Base-by-base conservation (phyloP, 2,329 filamentous ascomycete species). In the Canariomyces notabilis region DNA sequence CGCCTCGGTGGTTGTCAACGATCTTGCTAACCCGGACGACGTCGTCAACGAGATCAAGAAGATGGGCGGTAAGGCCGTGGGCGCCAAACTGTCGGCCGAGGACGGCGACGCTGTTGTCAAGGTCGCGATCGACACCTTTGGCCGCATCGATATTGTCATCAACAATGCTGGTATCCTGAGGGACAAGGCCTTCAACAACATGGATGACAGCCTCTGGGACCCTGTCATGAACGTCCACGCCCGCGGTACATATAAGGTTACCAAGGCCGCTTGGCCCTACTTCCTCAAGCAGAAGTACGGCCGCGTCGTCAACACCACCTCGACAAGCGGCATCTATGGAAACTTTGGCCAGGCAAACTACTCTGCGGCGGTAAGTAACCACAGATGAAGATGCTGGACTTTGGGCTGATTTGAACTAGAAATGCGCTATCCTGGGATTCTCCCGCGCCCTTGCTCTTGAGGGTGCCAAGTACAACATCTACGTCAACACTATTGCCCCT, bases 331-430 rank as follows among this genome's bases (percentile, higher is more conserved):
- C 69, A 95, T 98, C 68, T 98, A 98, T 66, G 93, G 93, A 59
- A 98, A 96, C 79, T 98, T 98, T 66, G 93, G 93, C 53, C 93
- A 98, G 71, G 88, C 91, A 61, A 98, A 98, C 77, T 98, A 98
- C 68, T 80, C 93, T 52, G 88, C 91, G 49, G 87, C 87, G 48
- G 83, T 87, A 77, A 73, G 82, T 76, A 23, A 19, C 18, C 3
- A 1, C 11, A 12, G 18, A 36, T 5, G 12, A 21, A n/a, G 18
- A 20, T 5, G 11, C 4, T 4, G 18, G 14, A 18, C 18, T 7
- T n/a, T 0, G 1, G 5, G 38, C 50, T 37, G 64, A 70, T 33
- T 69, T 16, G 4, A 67, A 55, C 53, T 35, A 87, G 82, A 93
- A 93, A 83, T 79, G 80, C 57, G 93, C 88, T 70, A 97, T 98